Evolutionary conservation across 148 eudicot species (phyloP), one percentile per base, ranked within the genome.

Genomic region (Polygonum aviculare): DNA sequence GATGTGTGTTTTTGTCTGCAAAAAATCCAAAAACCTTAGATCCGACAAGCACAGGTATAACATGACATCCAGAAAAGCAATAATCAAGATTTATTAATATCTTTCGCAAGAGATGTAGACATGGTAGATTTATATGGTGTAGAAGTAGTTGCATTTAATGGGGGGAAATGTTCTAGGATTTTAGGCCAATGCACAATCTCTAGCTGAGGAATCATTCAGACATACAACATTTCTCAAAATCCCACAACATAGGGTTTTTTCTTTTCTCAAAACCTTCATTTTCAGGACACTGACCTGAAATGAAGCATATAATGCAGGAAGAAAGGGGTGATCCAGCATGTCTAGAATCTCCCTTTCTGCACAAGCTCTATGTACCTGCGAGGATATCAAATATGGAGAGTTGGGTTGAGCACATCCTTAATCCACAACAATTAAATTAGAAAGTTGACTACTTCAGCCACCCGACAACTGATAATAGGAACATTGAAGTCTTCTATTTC

Each of bases 311-410:
- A 96, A 72, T 78, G 96, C 99, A 45, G 99, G 99, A 80, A 96
- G 97, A 84, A 96, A 96, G 78, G 99, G 99, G 77, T 96, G 99
- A 79, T 96, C 99, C 82, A 96, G 77, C 84, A 83, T 87, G 81
- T 93, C 91, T 18, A 93, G 87, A 79, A 96, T 96, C 78, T 96
- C 98, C 86, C 99, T 91, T 81, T 96, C 99, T 21, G 94, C 97
- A 79, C 98, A 93, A 81, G 99, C 99, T 83, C 99, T 87, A 72
- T 96, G 99, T 65, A 96, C 99, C 99, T 95, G 82, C 78, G 78
- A 73, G 54, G 78, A 76, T 69, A 55, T 4, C 59, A 39, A 50
- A 31, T 31, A 38, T 50, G 19, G 67, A 75, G 38, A 69, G 11
- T 49, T 59, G 40, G 49, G 21, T 11, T 76, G 57, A 54, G 38